Evolutionary conservation across 352 stramenopile species (phyloP).

Genomic region (Globisporangium rhizosaccharum): DNA sequence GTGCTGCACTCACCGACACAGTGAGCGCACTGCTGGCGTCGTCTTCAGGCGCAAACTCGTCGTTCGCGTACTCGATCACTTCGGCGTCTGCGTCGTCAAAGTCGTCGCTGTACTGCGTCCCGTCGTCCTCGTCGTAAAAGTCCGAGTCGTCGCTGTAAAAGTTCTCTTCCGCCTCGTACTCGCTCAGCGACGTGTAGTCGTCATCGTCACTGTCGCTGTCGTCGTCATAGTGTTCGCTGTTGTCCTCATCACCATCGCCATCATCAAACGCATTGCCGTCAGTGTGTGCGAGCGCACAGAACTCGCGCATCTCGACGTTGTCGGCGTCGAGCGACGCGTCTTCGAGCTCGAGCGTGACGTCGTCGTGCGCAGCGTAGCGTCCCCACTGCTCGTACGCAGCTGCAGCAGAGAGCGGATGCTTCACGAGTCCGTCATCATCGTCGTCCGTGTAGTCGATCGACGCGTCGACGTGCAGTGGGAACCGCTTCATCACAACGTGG

Average conservation of each 20-base stretch:
- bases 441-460: conserved; percentile 7
- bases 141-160: conserved; percentile 83
- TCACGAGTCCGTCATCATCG: neutral
- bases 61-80: conserved; percentile 72
- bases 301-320: conserved; percentile 37
- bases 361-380: conserved; percentile 7
- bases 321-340: conserved; percentile 11
- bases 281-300: conserved; percentile 30
- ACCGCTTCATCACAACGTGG: conserved; percentile 10
- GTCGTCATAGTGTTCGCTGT: conserved; percentile 30
- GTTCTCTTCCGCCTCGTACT: conserved; percentile 78
- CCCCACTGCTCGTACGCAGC: conserved; percentile 17
- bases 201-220: conserved; percentile 24
- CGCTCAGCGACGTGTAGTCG: conserved; percentile 61
- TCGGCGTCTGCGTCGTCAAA: conserved; percentile 76
- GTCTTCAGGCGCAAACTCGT: conserved; percentile 47
- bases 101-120: conserved; percentile 73
- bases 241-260: conserved; percentile 39
- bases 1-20: neutral
- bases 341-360: conserved; percentile 18
- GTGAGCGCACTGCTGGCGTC: conserved; percentile 12
- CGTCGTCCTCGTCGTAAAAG: conserved; percentile 56
- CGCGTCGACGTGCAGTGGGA: conserved; percentile 8
- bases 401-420: neutral
- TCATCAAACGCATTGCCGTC: conserved; percentile 32